Evolutionary conservation across 352 stramenopile genomes (phyloP).

Genomic region (Elongisporangium prolatum): DNA sequence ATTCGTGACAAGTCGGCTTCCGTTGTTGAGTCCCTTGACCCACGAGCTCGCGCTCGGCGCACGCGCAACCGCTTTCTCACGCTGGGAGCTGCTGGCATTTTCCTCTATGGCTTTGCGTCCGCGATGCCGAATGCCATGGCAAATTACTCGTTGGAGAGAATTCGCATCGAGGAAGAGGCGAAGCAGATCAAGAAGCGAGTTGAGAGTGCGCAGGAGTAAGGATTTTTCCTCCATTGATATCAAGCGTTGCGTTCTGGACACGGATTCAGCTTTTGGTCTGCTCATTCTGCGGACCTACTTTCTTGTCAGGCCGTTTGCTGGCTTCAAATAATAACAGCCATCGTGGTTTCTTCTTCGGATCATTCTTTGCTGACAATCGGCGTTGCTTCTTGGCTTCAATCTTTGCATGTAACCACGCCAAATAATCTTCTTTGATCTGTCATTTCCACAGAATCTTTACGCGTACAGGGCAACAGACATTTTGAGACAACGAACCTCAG

Average conservation of each 20-base stretch:
- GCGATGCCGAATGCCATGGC: constrained; percentile 53
- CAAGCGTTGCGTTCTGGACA: background rate
- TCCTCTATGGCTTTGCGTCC: constrained; percentile 74
- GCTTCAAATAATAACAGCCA: constrained; percentile 71
- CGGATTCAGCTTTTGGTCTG: background rate
- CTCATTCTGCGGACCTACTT: constrained; percentile 13
- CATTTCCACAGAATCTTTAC: background rate
- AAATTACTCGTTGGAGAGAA: constrained; percentile 62
- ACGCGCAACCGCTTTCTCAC: constrained; percentile 56
- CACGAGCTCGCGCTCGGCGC: constrained; percentile 25
- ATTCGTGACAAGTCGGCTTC: constrained; percentile 43
- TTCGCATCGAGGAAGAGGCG: constrained; percentile 42
- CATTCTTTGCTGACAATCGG: constrained; percentile 40
- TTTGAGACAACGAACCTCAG: constrained; percentile 15
- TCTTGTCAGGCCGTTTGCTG: constrained; percentile 34
- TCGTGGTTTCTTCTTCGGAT: constrained; percentile 53
- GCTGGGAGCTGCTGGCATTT: constrained; percentile 56
- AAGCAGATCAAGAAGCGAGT: constrained; percentile 24
- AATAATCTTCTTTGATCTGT: constrained; percentile 68
- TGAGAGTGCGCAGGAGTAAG: constrained; percentile 4
- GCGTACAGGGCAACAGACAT: background rate
- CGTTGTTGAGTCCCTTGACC: constrained; percentile 50
- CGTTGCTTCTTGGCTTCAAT: constrained; percentile 43
- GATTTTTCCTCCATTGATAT: background rate
- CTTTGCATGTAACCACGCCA: constrained; percentile 65